Evolutionary conservation across 345 rosid species (phyloP), one percentile per base, ranked within the genome.

Genomic region (Murraya koenigii): DNA sequence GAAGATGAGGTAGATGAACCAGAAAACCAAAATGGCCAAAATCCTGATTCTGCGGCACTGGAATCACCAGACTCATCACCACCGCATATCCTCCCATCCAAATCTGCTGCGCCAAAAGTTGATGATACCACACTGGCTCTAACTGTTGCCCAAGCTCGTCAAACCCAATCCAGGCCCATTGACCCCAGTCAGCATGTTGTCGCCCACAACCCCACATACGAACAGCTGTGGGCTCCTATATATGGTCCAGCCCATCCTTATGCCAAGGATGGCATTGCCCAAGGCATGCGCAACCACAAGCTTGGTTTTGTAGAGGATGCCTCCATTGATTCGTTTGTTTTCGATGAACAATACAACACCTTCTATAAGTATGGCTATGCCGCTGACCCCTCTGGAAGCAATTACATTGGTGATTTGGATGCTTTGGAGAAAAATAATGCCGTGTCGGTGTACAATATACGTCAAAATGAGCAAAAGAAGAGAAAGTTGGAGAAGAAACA

Each of bases 271-370:
- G 99, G 98, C n/a, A 84, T 92, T 56, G 94, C 99, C 5, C 97
- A 91, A 75, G 99, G 97, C 72, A 91, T 92, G 98, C 92, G 99
- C 23, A 96, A 94, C 81, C 98, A 96, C 87, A 96, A 96, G 87
- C 92, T 92, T 38, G 98, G 99, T 76, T 96, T 87, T 77, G 99
- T 96, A 9, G 99, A 96, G 79, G 95, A 96, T 52, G 99, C 97
- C 17, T 85, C 94, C 41, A 90, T 96, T 69, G 93, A 84, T 1
- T 88, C 99, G 8, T 96, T 96, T 76, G 85, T 87, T 55, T 96
- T 96, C 58, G 98, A 95, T 72, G 98, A 95, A 85, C 98, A 95
- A 84, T 89, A 93, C 85, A 90, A 94, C 72, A 93, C 99, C 6
- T 95, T 95, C 81, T 91, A 95, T 77, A 90, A 87, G 79, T 91